A percentile compares a stretch with the other conserved stretches of the same genome.
phyloP scores from a whole-genome alignment of 495 filamentous ascomycete genomes.

The Neurospora pannonica region DNA sequence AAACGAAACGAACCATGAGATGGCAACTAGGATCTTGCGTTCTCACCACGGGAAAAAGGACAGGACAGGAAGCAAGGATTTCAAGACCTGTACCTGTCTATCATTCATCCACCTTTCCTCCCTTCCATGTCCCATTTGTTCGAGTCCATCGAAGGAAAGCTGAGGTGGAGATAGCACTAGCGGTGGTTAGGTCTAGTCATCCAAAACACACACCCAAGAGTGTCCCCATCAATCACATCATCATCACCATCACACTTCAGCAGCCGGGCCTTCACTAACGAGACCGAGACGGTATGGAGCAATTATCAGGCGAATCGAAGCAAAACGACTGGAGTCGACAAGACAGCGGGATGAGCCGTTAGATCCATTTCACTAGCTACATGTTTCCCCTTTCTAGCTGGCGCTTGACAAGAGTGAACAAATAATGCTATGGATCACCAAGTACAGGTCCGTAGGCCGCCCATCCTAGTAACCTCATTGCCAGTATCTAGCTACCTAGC shows the following conservation, averaged over 20 bases:
- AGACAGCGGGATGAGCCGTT: not conserved
- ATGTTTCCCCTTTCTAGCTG: too few relatives aligned
- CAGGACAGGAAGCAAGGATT: not conserved
- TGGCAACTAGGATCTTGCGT: not conserved
- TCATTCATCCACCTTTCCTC: not conserved
- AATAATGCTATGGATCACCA: not conserved
- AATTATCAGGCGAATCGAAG: not conserved
- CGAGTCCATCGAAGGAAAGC: not conserved
- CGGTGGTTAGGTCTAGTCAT: not conserved
- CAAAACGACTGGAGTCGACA: not conserved
- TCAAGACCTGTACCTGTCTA: not conserved
- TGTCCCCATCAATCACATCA: not conserved
- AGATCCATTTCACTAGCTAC: not conserved
- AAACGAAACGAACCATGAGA: not conserved
- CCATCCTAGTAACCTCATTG: not conserved
- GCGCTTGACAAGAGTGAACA: not conserved
- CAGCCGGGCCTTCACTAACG: not conserved
- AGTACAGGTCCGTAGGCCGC: not conserved
- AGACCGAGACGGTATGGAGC: not conserved
- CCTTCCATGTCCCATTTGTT: not conserved
- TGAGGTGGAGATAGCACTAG: not conserved
- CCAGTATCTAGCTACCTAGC: not conserved
- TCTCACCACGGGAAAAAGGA: not conserved
- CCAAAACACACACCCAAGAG: not conserved
- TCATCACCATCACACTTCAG: not conserved